Evolutionary conservation across 2,329 filamentous ascomycete species (phyloP).

Genomic region (Rhynchosporium secalis): DNA sequence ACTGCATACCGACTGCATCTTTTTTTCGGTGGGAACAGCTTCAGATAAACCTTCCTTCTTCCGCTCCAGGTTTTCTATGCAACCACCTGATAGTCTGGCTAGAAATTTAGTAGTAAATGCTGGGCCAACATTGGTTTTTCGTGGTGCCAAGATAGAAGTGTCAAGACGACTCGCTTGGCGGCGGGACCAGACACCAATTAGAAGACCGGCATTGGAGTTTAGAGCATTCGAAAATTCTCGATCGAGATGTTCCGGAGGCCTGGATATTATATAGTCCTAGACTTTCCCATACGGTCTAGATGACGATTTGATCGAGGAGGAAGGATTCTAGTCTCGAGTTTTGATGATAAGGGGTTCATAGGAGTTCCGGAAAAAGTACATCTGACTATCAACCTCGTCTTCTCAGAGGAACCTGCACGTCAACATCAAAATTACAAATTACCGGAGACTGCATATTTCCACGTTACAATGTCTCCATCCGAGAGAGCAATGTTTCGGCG

Average conservation of each 20-base stretch:
- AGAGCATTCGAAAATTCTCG: background rate
- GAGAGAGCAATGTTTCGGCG: conserved; percentile 10
- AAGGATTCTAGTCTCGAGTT: background rate
- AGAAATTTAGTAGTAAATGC: background rate
- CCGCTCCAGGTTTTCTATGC: background rate
- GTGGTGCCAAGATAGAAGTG: conserved; percentile 2
- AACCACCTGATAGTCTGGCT: background rate
- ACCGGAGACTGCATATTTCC: no score
- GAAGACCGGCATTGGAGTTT: background rate
- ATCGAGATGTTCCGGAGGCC: conserved; percentile 6
- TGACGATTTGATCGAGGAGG: background rate
- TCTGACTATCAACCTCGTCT: background rate
- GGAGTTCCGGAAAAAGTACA: background rate
- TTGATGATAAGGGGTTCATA: background rate
- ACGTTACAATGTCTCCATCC: conserved; percentile 8
- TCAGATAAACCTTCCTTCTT: background rate
- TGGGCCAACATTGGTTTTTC: conserved; percentile 7
- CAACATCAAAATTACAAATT: background rate
- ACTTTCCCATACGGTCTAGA: background rate
- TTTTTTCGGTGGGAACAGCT: conserved; percentile 3
- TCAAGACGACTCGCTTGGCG: background rate
- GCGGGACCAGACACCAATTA: conserved; percentile 7
- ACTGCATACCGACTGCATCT: background rate
- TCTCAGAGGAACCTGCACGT: background rate
- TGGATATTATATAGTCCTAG: conserved; percentile 3